A percentile compares a stretch with the other conserved stretches of the same genome.
These are phyloP conservation scores for Oenanthe sinensis DNA, from an alignment of 129 eudicot genomes.

Conservation along the genomic window DNA sequence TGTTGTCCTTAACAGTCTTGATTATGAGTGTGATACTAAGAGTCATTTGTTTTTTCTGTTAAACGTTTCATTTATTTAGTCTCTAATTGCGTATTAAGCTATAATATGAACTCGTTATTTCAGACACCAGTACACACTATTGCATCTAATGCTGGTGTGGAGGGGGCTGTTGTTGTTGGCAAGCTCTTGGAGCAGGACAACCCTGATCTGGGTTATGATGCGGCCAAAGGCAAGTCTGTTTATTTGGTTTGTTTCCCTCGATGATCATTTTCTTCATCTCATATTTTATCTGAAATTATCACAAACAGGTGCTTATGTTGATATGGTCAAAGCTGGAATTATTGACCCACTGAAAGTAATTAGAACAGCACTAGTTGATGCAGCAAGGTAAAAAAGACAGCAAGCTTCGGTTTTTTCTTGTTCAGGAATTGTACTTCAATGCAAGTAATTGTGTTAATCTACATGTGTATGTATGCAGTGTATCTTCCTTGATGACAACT, in stretches of 20 bases:
- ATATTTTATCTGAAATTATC: not conserved
- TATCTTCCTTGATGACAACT: conserved; percentile 78
- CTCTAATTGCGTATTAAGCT: not conserved
- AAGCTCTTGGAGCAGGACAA: conserved; percentile 76
- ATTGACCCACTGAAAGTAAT: conserved; percentile 84
- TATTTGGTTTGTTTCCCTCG: not conserved
- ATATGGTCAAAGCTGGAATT: conserved; percentile 83
- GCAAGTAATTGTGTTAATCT: not conserved
- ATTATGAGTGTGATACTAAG: too few species aligned
- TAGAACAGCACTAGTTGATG: conserved; percentile 80
- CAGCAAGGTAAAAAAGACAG: conserved; percentile 52
- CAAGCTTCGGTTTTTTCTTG: not conserved
- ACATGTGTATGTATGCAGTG: conserved; percentile 33
- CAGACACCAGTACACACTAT: conserved; percentile 81
- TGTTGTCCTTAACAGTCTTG: too few species aligned
- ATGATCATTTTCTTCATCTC: not conserved
- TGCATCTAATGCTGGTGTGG: conserved; percentile 79
- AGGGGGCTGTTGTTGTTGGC: conserved; percentile 83
- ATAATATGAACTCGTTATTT: not conserved
- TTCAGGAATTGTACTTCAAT: not conserved
- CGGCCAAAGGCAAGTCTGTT: conserved; percentile 50
- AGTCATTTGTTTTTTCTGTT: too few species aligned
- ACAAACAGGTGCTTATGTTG: conserved; percentile 65
- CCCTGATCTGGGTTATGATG: conserved; percentile 83
- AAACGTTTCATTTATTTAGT: not conserved